These are phyloP conservation scores for Sequoia sempervirens DNA, from an alignment of 75 land plant species.

Conservation along the genomic window DNA sequence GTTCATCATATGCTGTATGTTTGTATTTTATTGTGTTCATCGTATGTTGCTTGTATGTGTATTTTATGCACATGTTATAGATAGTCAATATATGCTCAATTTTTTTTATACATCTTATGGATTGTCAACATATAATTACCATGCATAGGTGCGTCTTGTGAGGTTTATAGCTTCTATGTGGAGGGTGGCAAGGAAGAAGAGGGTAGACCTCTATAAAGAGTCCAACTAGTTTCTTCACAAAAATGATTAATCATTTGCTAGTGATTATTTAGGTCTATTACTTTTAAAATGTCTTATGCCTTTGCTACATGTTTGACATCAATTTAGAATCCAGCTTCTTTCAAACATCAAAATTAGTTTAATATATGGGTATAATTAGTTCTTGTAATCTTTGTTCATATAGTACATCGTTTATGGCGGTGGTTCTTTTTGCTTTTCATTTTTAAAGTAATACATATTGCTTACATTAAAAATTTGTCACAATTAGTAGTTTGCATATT, in stretches of 20 bases:
- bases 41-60: not conserved
- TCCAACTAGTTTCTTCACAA: not conserved
- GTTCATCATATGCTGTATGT: not conserved
- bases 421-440: not conserved
- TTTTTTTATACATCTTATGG: not conserved
- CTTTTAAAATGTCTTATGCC: not conserved
- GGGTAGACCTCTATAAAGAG: not conserved
- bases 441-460: not conserved
- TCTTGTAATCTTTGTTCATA: not conserved
- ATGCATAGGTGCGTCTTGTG: not conserved
- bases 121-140: not conserved
- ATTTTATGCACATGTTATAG: not conserved
- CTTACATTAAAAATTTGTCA: not conserved
- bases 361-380: not conserved
- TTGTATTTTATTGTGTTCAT: not conserved
- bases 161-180: not conserved
- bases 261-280: not conserved
- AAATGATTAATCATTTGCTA: not conserved
- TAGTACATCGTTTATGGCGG: not conserved
- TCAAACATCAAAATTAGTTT: not conserved
- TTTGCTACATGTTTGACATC: not conserved
- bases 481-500: constrained; percentile 3
- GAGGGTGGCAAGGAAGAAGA: not conserved
- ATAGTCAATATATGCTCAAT: not conserved
- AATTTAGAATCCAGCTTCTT: not conserved